Percentiles rank a stretch among this genome's conserved stretches.
Evolutionary conservation across 2,329 filamentous ascomycete genomes (phyloP).

Genomic region (Ascochyta fabae): DNA sequence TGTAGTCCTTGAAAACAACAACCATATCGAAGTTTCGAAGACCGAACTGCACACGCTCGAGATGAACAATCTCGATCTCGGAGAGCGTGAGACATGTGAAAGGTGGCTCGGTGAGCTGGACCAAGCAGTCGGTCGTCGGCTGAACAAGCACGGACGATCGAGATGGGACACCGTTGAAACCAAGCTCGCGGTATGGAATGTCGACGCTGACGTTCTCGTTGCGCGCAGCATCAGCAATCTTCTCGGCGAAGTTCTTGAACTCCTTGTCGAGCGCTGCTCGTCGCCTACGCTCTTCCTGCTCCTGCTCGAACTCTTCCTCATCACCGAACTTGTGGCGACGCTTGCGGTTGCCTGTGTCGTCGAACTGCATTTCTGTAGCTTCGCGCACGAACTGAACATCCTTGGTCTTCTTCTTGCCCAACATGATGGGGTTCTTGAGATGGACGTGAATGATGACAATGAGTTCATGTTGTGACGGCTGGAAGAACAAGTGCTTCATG

Average conservation of each 20-base stretch:
- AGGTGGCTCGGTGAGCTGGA: slow-evolving; percentile 94
- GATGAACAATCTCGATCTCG: slow-evolving; percentile 93
- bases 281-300: slow-evolving; percentile 93
- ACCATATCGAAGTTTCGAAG: slow-evolving; percentile 99
- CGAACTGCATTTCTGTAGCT: slow-evolving; percentile 97
- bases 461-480: slow-evolving; percentile 93
- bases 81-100: slow-evolving; percentile 96
- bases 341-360: slow-evolving; percentile 97
- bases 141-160: slow-evolving; percentile 95
- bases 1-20: slow-evolving; percentile 97
- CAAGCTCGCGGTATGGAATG: slow-evolving; percentile 94
- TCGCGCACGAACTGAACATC: slow-evolving; percentile 98
- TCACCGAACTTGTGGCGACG: slow-evolving; percentile 97
- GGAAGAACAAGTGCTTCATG: slow-evolving; percentile 98
- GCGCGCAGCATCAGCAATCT: slow-evolving; percentile 94
- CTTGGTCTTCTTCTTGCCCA: slow-evolving; percentile 98
- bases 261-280: slow-evolving; percentile 91
- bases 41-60: slow-evolving; percentile 94
- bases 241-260: slow-evolving; percentile 96
- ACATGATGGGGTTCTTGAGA: slow-evolving; percentile 95
- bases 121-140: slow-evolving; percentile 94
- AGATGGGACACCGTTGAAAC: slow-evolving; percentile 95
- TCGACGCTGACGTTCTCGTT: slow-evolving; percentile 92
- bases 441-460: slow-evolving; percentile 99
- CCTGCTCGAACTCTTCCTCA: slow-evolving; percentile 97